Evolutionary conservation across 2,329 filamentous ascomycete species (phyloP), one percentile per base, ranked within the genome.

Genomic region (Pochonia chlamydosporia): DNA sequence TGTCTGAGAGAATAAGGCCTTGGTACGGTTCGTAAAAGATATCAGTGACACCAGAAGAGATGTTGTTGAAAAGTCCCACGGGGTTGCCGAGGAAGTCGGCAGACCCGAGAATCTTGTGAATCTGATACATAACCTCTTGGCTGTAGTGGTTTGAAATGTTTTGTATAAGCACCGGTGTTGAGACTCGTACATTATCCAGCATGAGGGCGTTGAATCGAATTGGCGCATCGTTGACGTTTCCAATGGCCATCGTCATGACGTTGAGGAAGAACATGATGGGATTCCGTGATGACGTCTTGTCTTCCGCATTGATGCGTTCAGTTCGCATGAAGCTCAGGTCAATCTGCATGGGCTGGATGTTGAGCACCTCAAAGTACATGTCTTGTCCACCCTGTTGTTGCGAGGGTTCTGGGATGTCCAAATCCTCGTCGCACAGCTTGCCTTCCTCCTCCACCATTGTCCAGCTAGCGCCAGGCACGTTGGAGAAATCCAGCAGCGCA

Each of bases 11-110:
- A 64, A 99, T 95, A 42, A 99, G 81, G 20, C 95, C 89, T 71
- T 99, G 93, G 70, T 99, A 99, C 31, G 93, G 93, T 65, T 99
- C 95, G 74, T 99, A 99, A 72, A 99, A 99, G 63, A 99, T 96
- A 64, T 96, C 93, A 18, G 89, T 91, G 45, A 99, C 89, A 57
- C 95, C 93, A 40, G 93, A 99, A 58, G 89, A 95, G 66, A 99
- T 87, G 63, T 92, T 99, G 72, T 95, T 97, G 82, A 99, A 99
- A 37, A 99, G 74, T 39, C 93, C 93, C 14, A 99, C 95, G 0
- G 93, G 93, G 59, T 99, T 99, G 31, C 93, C 93, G 5, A 99
- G 75, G 78, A 99, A 97, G 66, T 99, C 93, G 5, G 93, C 93
- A 5, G 92, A 97, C 16, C 93, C 93, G 47, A 99, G 81, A 55